Percentiles rank a stretch among this genome's conserved stretches.
Evolutionary conservation across 495 filamentous ascomycete species (phyloP).

Genomic region (Margaritispora aquatica): DNA sequence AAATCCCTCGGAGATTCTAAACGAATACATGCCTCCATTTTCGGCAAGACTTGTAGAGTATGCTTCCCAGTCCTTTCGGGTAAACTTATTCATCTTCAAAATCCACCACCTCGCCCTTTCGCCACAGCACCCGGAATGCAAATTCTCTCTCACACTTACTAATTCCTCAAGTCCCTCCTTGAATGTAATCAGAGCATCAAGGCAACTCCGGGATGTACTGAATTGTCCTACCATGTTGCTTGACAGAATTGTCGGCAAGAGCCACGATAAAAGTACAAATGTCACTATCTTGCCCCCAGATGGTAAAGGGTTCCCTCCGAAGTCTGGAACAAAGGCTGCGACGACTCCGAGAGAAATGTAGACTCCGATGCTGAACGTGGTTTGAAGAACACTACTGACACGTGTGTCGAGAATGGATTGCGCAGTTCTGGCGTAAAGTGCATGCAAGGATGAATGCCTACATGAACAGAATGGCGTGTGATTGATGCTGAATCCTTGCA

Average conservation of each 20-base stretch:
- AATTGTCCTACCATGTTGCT: constrained; percentile 7
- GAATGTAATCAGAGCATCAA: not conserved
- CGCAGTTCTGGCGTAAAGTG: not conserved
- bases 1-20: not conserved
- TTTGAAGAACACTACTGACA: not conserved
- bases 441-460: not conserved
- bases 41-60: not conserved
- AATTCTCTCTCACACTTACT: not conserved
- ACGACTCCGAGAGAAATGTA: constrained; percentile 2
- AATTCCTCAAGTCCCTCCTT: not conserved
- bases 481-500: not conserved
- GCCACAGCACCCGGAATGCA: not conserved
- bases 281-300: not conserved
- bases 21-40: not conserved
- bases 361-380: not conserved
- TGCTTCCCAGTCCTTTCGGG: not conserved
- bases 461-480: not conserved
- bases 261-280: constrained; percentile 1
- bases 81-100: not conserved
- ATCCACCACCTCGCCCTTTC: not conserved
- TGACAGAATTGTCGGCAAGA: not conserved
- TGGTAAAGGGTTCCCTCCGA: not conserved
- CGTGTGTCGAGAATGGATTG: not conserved
- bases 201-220: not conserved
- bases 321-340: not conserved